Evolutionary conservation across 768 basidiomycete genomes (phyloP), one percentile per base, ranked within the genome.

Genomic region (Suillus subluteus): DNA sequence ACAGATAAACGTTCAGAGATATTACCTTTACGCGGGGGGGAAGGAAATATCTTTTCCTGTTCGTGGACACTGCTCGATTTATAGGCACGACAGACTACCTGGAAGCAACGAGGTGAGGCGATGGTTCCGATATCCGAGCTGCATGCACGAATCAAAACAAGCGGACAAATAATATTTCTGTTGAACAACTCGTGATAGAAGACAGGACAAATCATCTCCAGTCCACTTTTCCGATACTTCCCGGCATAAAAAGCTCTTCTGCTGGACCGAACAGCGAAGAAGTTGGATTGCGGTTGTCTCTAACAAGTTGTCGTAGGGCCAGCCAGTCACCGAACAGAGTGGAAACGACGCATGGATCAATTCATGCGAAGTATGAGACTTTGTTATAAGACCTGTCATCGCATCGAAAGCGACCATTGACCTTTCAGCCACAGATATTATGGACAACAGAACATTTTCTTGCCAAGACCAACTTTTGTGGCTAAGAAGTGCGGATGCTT

Each of bases 11-110:
- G 26, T 64, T 58, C 63, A 64, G 56, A 64, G 37, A n/a, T 62
- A 61, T 37, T 62, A 32, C 50, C 52, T 62, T 43, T 40, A 62
- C 55, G 38, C 56, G 58, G 70, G 43, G 66, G 62, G 65, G 71
- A 69, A 71, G 52, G 68, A 62, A 70, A 63, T 50, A 15, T 58
- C 66, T 65, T 62, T 67, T 69, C 64, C 26, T 63, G 44, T 52
- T 50, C 41, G 16, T 62, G 64, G 63, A 56, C 62, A 64, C 59
- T 38, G 56, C 62, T 59, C 61, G 44, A 58, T 68, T 68, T 69
- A 74, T 69, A 68, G 58, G 38, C 58, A 43, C 55, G 58, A 43
- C 41, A 43, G 43, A 61, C 63, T 67, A 40, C 58, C 16, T 26
- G 61, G 62, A 55, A 59, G 63, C 63, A 62, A 64, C 66, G 66